phyloP scores from a whole-genome alignment of 805 yeast species.

The Zygotorulaspora chibaensis region DNA sequence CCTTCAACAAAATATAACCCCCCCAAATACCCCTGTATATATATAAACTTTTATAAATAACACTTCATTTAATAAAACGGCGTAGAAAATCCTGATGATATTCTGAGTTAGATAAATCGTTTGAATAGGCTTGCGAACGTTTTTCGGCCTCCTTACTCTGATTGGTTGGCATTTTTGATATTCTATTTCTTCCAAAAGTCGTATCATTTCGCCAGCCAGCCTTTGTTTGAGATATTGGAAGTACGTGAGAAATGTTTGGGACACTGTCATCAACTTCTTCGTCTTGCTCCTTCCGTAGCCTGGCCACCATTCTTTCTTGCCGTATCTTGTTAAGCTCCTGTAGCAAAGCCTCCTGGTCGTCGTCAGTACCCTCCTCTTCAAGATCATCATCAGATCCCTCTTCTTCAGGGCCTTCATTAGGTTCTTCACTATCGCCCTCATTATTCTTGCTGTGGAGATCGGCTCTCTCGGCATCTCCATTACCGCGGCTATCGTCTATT shows the following conservation, averaged over 20 bases:
- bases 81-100: conserved; percentile 42
- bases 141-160: conserved; percentile 15
- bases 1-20: not conserved
- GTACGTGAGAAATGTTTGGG: conserved; percentile 10
- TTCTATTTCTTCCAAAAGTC: conserved; percentile 23
- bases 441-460: conserved; percentile 28
- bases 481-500: conserved; percentile 4
- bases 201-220: conserved; percentile 26
- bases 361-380: conserved; percentile 24
- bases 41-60: conserved; percentile 3
- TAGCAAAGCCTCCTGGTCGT: conserved; percentile 42
- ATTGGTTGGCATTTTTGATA: conserved; percentile 21
- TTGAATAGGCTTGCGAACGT: conserved; percentile 24
- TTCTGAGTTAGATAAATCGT: conserved; percentile 38
- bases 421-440: conserved; percentile 38
- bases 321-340: conserved; percentile 40
- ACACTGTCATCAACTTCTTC: conserved; percentile 20
- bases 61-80: conserved; percentile 34
- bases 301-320: conserved; percentile 33
- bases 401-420: conserved; percentile 34
- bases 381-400: conserved; percentile 23
- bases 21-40: not conserved
- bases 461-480: conserved; percentile 7
- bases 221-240: conserved; percentile 16
- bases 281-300: conserved; percentile 27